Evolutionary conservation across 768 basidiomycete genomes (phyloP).

Genomic region (Russula compacta): DNA sequence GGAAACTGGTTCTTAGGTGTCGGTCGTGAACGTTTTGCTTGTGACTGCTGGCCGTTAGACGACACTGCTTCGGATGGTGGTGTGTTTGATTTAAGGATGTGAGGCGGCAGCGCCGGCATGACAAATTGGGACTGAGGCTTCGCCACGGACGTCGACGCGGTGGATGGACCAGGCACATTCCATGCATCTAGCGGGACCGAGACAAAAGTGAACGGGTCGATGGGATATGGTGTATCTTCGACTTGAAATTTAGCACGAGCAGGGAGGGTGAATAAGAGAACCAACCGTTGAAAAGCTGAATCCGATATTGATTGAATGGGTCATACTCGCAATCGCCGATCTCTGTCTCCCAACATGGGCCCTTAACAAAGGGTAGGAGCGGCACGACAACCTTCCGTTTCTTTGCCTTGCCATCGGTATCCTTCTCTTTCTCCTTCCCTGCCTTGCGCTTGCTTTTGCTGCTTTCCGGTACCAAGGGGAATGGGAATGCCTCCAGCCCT

Average conservation of each 20-base stretch:
- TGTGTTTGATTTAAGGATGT: conserved; percentile 14
- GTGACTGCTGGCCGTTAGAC: conserved; percentile 19
- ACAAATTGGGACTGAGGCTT: conserved; percentile 32
- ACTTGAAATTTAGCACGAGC: background rate
- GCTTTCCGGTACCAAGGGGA: conserved; percentile 28
- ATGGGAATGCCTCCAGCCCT: conserved; percentile 25
- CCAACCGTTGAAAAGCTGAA: conserved; percentile 81
- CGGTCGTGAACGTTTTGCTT: conserved; percentile 20
- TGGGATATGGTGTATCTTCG: conserved; percentile 59
- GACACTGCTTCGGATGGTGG: conserved; percentile 17
- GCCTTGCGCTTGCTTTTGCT: conserved; percentile 60
- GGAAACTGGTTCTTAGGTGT: conserved; percentile 57
- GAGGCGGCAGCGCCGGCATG: conserved; percentile 31
- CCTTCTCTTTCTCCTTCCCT: conserved; percentile 32
- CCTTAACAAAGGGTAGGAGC: conserved; percentile 72
- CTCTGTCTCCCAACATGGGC: conserved; percentile 69
- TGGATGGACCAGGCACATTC: conserved; percentile 25
- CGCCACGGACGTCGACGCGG: conserved; percentile 12
- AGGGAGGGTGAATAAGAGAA: background rate
- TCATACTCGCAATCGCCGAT: conserved; percentile 62
- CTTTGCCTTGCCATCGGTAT: conserved; percentile 64
- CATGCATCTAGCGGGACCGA: conserved; percentile 39
- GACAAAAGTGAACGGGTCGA: conserved; percentile 73
- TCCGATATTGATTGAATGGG: conserved; percentile 62
- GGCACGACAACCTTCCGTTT: conserved; percentile 71